A percentile compares a stretch with the other conserved stretches of the same genome.
Evolutionary conservation across 768 basidiomycete genomes (phyloP).

Genomic region (Kwoniella bestiolae): DNA sequence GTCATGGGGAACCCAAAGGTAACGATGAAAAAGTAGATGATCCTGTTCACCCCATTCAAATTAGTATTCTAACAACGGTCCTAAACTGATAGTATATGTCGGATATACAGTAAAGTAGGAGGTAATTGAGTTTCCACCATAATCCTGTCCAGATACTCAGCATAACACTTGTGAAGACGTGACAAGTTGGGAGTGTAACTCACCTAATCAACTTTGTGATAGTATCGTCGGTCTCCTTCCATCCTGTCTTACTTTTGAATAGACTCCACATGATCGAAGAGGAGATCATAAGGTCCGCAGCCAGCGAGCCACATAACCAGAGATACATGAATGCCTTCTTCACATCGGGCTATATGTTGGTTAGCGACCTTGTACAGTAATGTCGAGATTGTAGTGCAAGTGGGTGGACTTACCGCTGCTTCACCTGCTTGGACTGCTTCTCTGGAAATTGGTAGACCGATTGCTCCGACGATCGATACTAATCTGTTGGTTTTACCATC

Average conservation of each 20-base stretch:
- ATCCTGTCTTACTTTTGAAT: slow-evolving; percentile 4
- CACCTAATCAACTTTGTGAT: slow-evolving; percentile 8
- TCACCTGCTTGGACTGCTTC: neutral
- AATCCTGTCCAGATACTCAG: neutral
- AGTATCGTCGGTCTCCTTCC: neutral
- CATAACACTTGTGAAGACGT: neutral
- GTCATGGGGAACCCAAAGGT: neutral
- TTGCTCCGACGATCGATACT: slow-evolving; percentile 10
- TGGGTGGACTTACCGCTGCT: neutral
- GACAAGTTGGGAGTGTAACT: neutral
- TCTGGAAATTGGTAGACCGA: slow-evolving; percentile 4
- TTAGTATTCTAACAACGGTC: neutral
- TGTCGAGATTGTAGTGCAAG: neutral
- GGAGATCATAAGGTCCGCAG: slow-evolving; percentile 13
- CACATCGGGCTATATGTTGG: neutral
- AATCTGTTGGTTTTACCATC: neutral
- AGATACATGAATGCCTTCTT: slow-evolving; percentile 8
- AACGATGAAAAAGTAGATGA: slow-evolving; percentile 11
- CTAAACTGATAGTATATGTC: neutral
- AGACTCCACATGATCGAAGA: slow-evolving; percentile 11
- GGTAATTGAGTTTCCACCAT: slow-evolving; percentile 21
- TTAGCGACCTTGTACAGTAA: no score
- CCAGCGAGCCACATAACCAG: slow-evolving; percentile 3
- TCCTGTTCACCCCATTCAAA: neutral
- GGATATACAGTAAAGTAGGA: slow-evolving; percentile 7